These are phyloP conservation scores for Suillus placidus DNA, from an alignment of 768 basidiomycete genomes.

Conservation along the genomic window DNA sequence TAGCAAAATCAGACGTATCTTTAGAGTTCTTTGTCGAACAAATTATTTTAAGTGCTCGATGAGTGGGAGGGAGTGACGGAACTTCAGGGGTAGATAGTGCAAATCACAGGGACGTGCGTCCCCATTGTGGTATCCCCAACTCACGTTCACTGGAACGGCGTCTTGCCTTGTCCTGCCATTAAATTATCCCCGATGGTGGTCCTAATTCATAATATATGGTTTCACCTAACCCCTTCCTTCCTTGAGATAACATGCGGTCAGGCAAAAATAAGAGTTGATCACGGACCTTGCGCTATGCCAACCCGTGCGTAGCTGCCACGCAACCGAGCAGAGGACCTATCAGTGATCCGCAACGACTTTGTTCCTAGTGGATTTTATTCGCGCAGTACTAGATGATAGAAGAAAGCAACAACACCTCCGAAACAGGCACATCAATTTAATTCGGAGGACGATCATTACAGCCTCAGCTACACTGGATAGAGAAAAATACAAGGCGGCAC, in stretches of 20 bases:
- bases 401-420: background rate
- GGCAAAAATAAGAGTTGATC: background rate
- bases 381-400: background rate
- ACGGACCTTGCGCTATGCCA: background rate
- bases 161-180: background rate
- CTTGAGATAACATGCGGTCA: no score
- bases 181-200: background rate
- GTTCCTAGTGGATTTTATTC: background rate
- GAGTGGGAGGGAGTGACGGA: background rate
- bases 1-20: background rate
- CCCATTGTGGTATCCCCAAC: background rate
- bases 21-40: background rate
- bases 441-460: background rate
- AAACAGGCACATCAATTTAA: background rate
- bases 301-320: background rate
- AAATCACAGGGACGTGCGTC: background rate
- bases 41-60: background rate
- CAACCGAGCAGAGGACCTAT: background rate
- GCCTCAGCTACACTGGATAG: background rate
- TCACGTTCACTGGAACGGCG: background rate
- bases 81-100: background rate
- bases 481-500: constrained; percentile 1
- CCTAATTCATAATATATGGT: background rate
- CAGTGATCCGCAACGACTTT: background rate
- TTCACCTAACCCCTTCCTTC: background rate